Conservation (phyloP, 768 basidiomycete species). For the Xerocomus spinulosus region DNA sequence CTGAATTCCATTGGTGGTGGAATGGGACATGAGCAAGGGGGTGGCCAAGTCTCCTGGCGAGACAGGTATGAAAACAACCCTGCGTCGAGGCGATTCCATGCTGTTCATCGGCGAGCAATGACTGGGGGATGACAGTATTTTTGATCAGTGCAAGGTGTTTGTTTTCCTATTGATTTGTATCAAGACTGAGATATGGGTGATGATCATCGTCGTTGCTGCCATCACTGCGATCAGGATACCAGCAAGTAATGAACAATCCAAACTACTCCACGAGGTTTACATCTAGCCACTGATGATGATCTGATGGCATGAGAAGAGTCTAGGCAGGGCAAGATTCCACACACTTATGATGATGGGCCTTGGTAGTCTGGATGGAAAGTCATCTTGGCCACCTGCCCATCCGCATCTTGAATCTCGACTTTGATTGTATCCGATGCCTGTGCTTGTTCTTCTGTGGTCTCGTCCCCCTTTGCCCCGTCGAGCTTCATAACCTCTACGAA, state of each 20-base stretch:
- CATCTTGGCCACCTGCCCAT: constrained; percentile 65
- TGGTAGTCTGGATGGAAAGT: constrained; percentile 31
- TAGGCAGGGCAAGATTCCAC: not conserved
- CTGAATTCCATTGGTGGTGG: not conserved
- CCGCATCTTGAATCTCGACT: constrained; percentile 69
- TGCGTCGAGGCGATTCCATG: constrained; percentile 9
- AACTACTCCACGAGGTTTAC: too few species aligned
- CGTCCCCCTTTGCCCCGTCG: constrained; percentile 41
- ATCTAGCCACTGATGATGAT: too few species aligned
- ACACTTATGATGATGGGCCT: not conserved
- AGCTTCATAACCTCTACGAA: constrained; percentile 78
- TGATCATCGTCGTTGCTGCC: not conserved
- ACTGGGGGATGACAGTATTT: not conserved
- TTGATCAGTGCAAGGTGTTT: too few species aligned
- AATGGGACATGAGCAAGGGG: not conserved
- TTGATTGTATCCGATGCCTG: constrained; percentile 58
- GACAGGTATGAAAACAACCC: constrained; percentile 23
- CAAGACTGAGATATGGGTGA: not conserved
- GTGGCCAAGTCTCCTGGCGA: constrained; percentile 13
- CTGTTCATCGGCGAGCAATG: constrained; percentile 8
- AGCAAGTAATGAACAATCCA: too few species aligned
- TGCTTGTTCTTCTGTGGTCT: constrained; percentile 29
- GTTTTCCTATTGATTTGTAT: constrained; percentile 14
- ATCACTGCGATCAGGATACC: not conserved
- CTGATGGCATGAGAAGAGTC: too few species aligned